Conservation (phyloP, 768 basidiomycete genomes). For the Harrya chromipes region DNA sequence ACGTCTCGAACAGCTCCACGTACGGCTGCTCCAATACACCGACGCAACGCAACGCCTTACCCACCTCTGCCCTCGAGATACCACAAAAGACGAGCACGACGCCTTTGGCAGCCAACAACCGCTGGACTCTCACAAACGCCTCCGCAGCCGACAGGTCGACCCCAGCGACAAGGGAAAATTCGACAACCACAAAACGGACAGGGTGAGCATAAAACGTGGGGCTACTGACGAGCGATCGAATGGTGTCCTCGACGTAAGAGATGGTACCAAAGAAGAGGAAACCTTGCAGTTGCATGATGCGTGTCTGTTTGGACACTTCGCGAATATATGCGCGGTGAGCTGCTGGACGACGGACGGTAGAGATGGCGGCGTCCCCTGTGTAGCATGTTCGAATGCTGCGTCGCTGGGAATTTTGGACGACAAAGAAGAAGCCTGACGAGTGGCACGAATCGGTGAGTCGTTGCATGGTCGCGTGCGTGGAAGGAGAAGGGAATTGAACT, state of each 20-base stretch:
- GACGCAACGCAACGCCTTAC: slow-evolving; percentile 72
- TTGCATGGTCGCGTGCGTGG: not conserved
- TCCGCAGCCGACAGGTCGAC: slow-evolving; percentile 96
- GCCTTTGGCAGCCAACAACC: slow-evolving; percentile 69
- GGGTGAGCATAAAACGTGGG: slow-evolving; percentile 71
- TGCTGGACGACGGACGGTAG: slow-evolving; percentile 87
- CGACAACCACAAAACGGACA: slow-evolving; percentile 87
- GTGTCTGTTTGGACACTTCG: slow-evolving; percentile 90
- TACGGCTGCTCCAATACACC: slow-evolving; percentile 72
- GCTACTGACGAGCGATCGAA: slow-evolving; percentile 69
- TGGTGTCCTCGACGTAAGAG: slow-evolving; percentile 81
- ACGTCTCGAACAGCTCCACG: slow-evolving; percentile 77
- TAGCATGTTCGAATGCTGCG: slow-evolving; percentile 81
- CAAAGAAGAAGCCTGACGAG: slow-evolving; percentile 81
- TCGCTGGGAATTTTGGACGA: slow-evolving; percentile 89
- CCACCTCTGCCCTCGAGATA: slow-evolving; percentile 59
- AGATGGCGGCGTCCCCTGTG: slow-evolving; percentile 80
- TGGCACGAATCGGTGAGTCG: not conserved
- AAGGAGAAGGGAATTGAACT: slow-evolving; percentile 21
- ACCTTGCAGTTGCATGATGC: slow-evolving; percentile 85
- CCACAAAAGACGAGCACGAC: slow-evolving; percentile 92
- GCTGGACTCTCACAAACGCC: slow-evolving; percentile 88
- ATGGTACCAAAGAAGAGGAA: slow-evolving; percentile 96
- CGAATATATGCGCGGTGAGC: slow-evolving; percentile 86
- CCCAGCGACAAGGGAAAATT: slow-evolving; percentile 80